phyloP scores from a whole-genome alignment of 768 basidiomycete species.

The Leucosporidium yakuticum region DNA sequence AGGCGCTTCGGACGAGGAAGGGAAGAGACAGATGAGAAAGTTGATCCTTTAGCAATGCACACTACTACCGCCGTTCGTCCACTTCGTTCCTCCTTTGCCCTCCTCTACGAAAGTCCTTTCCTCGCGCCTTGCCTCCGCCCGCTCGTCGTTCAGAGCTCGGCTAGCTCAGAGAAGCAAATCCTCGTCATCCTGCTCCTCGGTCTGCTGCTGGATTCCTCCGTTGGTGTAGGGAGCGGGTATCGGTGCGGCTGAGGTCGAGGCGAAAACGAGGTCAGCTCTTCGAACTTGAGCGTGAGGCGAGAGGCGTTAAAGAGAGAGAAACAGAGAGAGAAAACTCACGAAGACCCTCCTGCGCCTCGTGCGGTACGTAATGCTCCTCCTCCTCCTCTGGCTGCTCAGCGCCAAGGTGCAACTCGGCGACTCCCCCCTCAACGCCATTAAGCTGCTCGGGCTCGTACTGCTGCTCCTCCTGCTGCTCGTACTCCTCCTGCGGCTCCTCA shows the following conservation, averaged over 20 bases:
- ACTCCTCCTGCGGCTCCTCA: background rate
- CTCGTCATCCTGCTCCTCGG: slow-evolving; percentile 4
- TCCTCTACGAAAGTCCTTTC: background rate
- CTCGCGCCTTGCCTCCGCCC: background rate
- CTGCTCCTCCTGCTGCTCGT: background rate
- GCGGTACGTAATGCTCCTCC: background rate
- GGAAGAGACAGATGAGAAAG: background rate
- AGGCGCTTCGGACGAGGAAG: background rate
- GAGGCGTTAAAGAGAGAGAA: background rate
- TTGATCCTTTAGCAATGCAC: background rate
- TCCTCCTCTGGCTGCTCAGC: background rate
- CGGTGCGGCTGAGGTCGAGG: background rate
- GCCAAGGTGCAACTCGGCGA: background rate
- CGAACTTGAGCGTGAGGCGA: background rate
- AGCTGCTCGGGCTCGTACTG: background rate
- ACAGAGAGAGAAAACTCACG: background rate
- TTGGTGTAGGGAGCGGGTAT: background rate
- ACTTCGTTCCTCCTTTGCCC: background rate
- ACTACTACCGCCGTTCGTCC: background rate
- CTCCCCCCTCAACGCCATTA: background rate
- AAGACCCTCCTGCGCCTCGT: background rate
- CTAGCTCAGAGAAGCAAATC: background rate
- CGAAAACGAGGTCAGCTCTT: too few relatives aligned
- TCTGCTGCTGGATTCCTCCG: background rate
- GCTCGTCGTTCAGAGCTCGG: background rate